These are phyloP conservation scores for Ophiostoma novo-ulmi DNA, from an alignment of 2,329 filamentous ascomycete genomes.

Conservation along the genomic window DNA sequence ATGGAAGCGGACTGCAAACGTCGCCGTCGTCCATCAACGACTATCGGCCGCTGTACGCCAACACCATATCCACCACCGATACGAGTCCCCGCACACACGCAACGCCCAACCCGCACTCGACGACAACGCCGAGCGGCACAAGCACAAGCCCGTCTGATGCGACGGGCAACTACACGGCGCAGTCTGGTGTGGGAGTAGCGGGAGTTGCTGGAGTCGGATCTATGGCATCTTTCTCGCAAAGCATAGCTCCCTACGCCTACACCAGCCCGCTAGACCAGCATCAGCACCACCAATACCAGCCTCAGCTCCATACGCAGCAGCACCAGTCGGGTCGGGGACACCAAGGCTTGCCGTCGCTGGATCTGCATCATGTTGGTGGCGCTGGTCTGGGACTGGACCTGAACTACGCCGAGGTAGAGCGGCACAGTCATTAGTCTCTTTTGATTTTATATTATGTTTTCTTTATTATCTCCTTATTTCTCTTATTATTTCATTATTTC, in stretches of 20 bases:
- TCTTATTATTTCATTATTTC: neutral
- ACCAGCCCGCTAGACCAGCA: neutral
- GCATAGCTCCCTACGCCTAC: constrained; percentile 18
- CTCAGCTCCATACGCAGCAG: neutral
- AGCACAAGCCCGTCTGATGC: constrained; percentile 25
- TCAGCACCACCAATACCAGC: neutral
- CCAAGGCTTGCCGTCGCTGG: neutral
- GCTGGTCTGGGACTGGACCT: neutral
- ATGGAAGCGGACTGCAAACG: constrained; percentile 20
- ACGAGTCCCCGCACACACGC: constrained; percentile 26
- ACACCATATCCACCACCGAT: constrained; percentile 20
- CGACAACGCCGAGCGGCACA: constrained; percentile 22
- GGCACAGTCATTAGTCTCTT: neutral
- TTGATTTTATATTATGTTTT: neutral
- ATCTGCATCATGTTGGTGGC: neutral
- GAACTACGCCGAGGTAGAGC: neutral
- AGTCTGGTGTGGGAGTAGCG: constrained; percentile 11
- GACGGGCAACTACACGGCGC: constrained; percentile 25
- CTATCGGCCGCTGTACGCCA: constrained; percentile 25
- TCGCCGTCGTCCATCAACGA: constrained; percentile 25
- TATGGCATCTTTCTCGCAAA: neutral
- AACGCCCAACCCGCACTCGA: constrained; percentile 25
- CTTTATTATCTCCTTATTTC: neutral
- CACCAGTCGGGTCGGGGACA: neutral
- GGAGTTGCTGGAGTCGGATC: neutral